Evolutionary conservation across 1,139 yeast species (phyloP).

Genomic region (Yamadazyma atmosphaerica): DNA sequence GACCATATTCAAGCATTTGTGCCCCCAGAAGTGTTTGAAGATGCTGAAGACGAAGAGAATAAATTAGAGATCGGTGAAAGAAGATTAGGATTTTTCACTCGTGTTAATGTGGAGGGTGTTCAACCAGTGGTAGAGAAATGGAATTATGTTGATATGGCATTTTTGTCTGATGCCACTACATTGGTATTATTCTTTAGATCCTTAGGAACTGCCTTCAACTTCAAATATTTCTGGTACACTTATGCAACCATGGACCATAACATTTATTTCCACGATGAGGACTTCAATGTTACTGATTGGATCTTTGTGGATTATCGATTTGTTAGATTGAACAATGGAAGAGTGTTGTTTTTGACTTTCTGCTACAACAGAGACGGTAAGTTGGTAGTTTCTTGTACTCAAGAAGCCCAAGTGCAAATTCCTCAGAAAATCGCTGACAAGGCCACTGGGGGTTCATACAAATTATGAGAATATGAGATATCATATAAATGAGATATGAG

Average conservation of each 20-base stretch:
- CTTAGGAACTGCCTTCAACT: conserved; percentile 28
- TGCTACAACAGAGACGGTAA: conserved; percentile 33
- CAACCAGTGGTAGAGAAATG: conserved; percentile 22
- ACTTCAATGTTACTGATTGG: conserved; percentile 37
- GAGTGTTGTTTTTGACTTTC: conserved; percentile 33
- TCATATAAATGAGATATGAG: not conserved
- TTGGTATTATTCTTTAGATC: conserved; percentile 30
- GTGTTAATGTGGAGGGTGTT: conserved; percentile 33
- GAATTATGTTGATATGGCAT: conserved; percentile 23
- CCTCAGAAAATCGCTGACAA: conserved; percentile 26
- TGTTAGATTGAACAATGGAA: conserved; percentile 35
- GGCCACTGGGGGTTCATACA: conserved; percentile 18
- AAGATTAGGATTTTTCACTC: conserved; percentile 35
- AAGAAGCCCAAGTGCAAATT: conserved; percentile 37
- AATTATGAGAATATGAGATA: conserved; percentile 5
- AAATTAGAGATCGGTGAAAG: conserved; percentile 28
- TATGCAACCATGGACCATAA: conserved; percentile 45
- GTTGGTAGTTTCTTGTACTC: conserved; percentile 25
- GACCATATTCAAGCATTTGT: conserved; percentile 32
- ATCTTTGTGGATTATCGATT: conserved; percentile 39
- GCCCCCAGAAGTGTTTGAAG: conserved; percentile 30
- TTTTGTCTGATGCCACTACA: conserved; percentile 36
- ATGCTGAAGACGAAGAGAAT: conserved; percentile 18
- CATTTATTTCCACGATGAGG: conserved; percentile 32
- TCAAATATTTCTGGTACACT: conserved; percentile 25